Evolutionary conservation across 2,329 filamentous ascomycete genomes (phyloP).

Genomic region (Colletotrichum sp.): DNA sequence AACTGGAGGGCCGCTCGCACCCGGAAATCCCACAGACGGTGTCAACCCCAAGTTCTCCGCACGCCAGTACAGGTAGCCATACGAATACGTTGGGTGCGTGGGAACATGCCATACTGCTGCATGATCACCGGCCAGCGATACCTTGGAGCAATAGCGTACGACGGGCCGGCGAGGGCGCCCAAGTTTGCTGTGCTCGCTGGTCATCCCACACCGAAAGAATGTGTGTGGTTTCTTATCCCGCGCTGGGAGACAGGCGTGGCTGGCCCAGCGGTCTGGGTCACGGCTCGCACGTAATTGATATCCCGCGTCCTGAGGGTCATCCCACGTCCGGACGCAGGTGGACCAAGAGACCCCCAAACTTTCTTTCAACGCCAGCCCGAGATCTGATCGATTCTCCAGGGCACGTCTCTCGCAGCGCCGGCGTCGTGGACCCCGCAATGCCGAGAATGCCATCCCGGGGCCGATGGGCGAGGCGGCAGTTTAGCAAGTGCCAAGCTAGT

Average conservation of each 20-base stretch:
- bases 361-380: conserved; percentile 17
- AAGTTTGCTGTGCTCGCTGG: neutral
- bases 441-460: neutral
- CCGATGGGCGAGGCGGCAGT: neutral
- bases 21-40: neutral
- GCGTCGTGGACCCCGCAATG: neutral
- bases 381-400: neutral
- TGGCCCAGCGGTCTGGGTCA: conserved; percentile 6
- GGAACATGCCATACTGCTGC: neutral
- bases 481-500: neutral
- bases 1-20: neutral
- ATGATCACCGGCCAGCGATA: neutral
- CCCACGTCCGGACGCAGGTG: conserved; percentile 18
- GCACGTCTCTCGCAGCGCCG: neutral
- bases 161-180: neutral
- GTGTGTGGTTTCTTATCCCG: neutral
- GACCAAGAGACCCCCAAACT: conserved; percentile 20
- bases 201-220: neutral
- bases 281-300: conserved; percentile 2
- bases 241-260: neutral
- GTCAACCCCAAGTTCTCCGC: neutral
- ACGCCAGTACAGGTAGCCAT: neutral
- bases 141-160: neutral
- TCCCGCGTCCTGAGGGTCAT: conserved; percentile 1
- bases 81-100: neutral